Base-by-base conservation (phyloP, 805 yeast species). In the Cyberlindnera nakhonratchasimensis region DNA sequence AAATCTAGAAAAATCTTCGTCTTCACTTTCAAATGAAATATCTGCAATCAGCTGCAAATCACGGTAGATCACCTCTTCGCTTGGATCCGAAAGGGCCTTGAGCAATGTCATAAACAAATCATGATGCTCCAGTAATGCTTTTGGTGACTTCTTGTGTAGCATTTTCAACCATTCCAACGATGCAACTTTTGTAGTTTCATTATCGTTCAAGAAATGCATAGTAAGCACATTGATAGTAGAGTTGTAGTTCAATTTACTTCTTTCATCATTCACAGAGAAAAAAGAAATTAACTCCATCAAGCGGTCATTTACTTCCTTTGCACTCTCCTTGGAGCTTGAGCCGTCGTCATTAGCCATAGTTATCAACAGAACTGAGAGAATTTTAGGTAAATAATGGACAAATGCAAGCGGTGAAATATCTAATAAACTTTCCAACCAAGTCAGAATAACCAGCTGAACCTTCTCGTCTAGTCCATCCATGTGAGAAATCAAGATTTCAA, bases 151-250 rank as follows among this genome's bases (percentile, higher is more conserved):
- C 21, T 77, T 72, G 56, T 89, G 91, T 30, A 93, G 70, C 73
- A 87, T 78, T 13, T 80, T 79, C 24, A 93, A 69, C 99, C 99
- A 93, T 50, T 90, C 96, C 26, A 93, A 66, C 19, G 93, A 82
- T 0, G 95, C 87, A 25, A 88, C 72, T 45, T 93, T 74, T 0
- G 96, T 85, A 22, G 81, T 79, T 47, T 88, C 96, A 52, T 86
- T 82, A 40, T 84, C 87, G 49, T 78, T 80, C 44, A 79, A 64
- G 47, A 85, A 80, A 57, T 89, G 95, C 30, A 79, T 59, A 4
- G 87, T 81, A 42, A 91, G 70, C 5, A 83, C 80, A 44, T 80
- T 80, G 30, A 89, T 79, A 1, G 88, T 80, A 6, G 83, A 66
- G 0, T 79, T 66, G 47, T 78, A 75, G 53, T 78, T 79, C 12